phyloP scores from a whole-genome alignment of 2,329 filamentous ascomycete species.

The Cytospora piceae region DNA sequence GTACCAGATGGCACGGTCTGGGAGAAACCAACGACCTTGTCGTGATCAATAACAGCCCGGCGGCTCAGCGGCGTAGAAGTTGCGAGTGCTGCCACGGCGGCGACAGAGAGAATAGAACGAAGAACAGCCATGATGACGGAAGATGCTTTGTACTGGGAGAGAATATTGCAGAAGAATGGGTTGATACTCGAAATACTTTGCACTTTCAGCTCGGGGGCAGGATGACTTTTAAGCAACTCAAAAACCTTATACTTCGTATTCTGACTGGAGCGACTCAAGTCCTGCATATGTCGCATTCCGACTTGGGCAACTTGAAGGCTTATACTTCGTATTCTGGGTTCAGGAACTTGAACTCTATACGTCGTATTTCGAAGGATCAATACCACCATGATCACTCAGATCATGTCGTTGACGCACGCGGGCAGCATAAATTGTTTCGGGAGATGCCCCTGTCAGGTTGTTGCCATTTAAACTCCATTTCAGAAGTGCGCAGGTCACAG shows the following conservation, averaged over 20 bases:
- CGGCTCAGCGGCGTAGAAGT: constrained; percentile 19
- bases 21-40: constrained; percentile 54
- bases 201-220: not conserved
- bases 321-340: not conserved
- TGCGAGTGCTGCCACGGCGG: constrained; percentile 10
- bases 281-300: too few relatives aligned
- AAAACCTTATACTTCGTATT: not conserved
- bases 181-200: not conserved
- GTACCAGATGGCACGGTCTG: constrained; percentile 54
- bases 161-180: not conserved
- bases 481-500: not conserved
- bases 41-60: constrained; percentile 37
- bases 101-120: constrained; percentile 11
- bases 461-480: not conserved
- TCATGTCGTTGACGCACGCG: not conserved
- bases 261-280: too few relatives aligned
- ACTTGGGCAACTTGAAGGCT: too few relatives aligned
- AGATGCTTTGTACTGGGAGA: not conserved
- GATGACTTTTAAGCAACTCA: not conserved
- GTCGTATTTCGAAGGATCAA: not conserved
- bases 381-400: not conserved
- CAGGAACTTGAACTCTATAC: not conserved
- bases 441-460: not conserved
- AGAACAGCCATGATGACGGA: constrained; percentile 14
- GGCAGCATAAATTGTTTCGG: not conserved